Evolutionary conservation across 108 stramenopile species (phyloP), one percentile per base, ranked within the genome.

Genomic region (Pseudonitzschia delicatissima): DNA sequence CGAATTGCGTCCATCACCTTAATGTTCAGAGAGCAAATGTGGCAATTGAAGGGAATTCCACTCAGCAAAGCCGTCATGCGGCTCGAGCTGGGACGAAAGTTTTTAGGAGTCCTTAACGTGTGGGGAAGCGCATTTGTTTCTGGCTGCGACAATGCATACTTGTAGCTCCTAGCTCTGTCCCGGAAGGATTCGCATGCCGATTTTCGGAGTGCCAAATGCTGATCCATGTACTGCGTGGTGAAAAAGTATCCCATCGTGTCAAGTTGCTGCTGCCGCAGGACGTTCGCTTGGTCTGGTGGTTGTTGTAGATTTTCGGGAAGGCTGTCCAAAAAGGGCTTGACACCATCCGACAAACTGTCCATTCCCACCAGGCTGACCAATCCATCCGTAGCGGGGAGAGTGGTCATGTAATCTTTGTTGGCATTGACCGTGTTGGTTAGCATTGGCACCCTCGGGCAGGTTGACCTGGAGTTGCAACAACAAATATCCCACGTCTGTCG

Each of bases 1-100:
- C 49, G 44, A 17, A 66, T 48, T 20, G 77, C 62, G 65, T 83
- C 82, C 61, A 80, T 59, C 1, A 82, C 58, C 55, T 86, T 68
- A 47, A 90, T 61, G 47, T 77, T 76, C 49, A 90, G 65, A 1
- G 74, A 68, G 40, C 83, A 82, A 34, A 82, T 73, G 67, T 95
- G 94, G 28, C 82, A 81, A 77, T 95, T 95, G 76, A 95, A 92
- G 8, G 87, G 84, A 61, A 95, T 86, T 17, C 84, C 90, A 31
- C 79, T 67, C 59, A 94, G 62, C 17, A 78, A 53, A 26, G 62
- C 57, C 52, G 84, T 80, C 26, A 62, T 44, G 17, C 90, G 69
- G 53, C 77, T 80, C 18, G 77, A 80, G 3, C 76, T 78, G 4
- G 93, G 93, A 25, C 93, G 76, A 52, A 93, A 93, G 3, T 87